A percentile compares a stretch with the other conserved stretches of the same genome.
Evolutionary conservation across 768 basidiomycete genomes (phyloP).

Genomic region (Mycena polygramma): DNA sequence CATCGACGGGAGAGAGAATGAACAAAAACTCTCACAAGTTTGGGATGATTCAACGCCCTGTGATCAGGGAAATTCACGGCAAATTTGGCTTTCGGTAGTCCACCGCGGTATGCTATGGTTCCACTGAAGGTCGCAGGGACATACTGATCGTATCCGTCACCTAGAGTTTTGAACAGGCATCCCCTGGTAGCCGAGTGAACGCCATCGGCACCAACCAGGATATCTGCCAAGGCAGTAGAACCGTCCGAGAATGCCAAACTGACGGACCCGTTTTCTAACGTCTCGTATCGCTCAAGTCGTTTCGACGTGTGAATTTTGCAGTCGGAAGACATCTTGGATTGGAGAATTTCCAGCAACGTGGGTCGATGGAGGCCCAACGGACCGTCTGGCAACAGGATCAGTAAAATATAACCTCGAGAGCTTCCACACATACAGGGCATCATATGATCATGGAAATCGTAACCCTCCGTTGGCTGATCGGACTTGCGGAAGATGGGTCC

Average conservation of each 20-base stretch:
- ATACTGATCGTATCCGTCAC: slow-evolving; percentile 28
- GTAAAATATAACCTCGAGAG: not conserved
- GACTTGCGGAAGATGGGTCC: slow-evolving; percentile 46
- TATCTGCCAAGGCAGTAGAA: slow-evolving; percentile 46
- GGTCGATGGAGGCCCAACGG: slow-evolving; percentile 42
- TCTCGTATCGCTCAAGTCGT: slow-evolving; percentile 33
- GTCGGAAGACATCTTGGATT: slow-evolving; percentile 38
- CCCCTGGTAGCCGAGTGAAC: slow-evolving; percentile 46
- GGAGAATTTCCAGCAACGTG: slow-evolving; percentile 42
- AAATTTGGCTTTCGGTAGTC: slow-evolving; percentile 21
- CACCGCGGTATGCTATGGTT: slow-evolving; percentile 37
- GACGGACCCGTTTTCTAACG: slow-evolving; percentile 28
- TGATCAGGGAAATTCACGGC: slow-evolving; percentile 34
- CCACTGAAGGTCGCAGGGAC: slow-evolving; percentile 37
- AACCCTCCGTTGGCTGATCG: slow-evolving; percentile 40
- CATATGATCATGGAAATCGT: slow-evolving; percentile 44
- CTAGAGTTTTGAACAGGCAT: slow-evolving; percentile 35
- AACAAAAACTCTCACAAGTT: slow-evolving; percentile 30
- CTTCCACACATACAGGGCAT: slow-evolving; percentile 41
- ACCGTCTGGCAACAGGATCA: slow-evolving; percentile 33
- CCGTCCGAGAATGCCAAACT: slow-evolving; percentile 42
- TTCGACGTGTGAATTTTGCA: slow-evolving; percentile 45
- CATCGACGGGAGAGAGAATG: not conserved
- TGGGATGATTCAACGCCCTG: slow-evolving; percentile 26
- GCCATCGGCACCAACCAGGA: slow-evolving; percentile 59